A percentile compares a stretch with the other conserved stretches of the same genome.
These are phyloP conservation scores for Saccharomyces pastorianus DNA, from an alignment of 1,139 yeast genomes.

Conservation along the genomic window DNA sequence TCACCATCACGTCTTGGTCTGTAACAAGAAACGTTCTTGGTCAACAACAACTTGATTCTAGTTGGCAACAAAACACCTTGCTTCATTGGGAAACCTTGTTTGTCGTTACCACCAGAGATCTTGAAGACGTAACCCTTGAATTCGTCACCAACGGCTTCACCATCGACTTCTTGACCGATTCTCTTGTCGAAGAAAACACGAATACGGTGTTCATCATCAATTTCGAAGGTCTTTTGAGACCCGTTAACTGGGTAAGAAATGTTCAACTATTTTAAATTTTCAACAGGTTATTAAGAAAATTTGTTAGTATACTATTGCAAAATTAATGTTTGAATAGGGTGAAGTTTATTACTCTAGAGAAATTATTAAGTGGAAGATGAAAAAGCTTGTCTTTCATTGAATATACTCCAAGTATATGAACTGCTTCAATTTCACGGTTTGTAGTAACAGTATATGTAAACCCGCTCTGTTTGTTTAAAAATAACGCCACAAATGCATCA, in stretches of 20 bases:
- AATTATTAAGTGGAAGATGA: not conserved
- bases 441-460: not conserved
- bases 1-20: slow-evolving; percentile 99
- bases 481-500: not conserved
- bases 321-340: not conserved
- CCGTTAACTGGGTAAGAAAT: slow-evolving; percentile 99
- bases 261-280: slow-evolving; percentile 56
- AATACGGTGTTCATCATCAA: slow-evolving; percentile 98
- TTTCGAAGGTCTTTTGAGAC: slow-evolving; percentile 95
- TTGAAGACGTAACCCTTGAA: slow-evolving; percentile 98
- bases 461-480: not conserved
- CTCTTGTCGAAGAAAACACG: slow-evolving; percentile 99
- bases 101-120: slow-evolving; percentile 99
- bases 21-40: slow-evolving; percentile 97
- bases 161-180: slow-evolving; percentile 99
- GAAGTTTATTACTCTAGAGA: not conserved
- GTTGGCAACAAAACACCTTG: slow-evolving; percentile 99
- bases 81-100: slow-evolving; percentile 99
- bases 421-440: not conserved
- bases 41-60: slow-evolving; percentile 93
- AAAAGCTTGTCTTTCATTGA: not conserved
- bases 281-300: not conserved
- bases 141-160: slow-evolving; percentile 96
- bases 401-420: not conserved
- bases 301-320: not conserved